Base-by-base conservation (phyloP, 2,329 filamentous ascomycete genomes). In the Ophiostoma pallidulum region DNA sequence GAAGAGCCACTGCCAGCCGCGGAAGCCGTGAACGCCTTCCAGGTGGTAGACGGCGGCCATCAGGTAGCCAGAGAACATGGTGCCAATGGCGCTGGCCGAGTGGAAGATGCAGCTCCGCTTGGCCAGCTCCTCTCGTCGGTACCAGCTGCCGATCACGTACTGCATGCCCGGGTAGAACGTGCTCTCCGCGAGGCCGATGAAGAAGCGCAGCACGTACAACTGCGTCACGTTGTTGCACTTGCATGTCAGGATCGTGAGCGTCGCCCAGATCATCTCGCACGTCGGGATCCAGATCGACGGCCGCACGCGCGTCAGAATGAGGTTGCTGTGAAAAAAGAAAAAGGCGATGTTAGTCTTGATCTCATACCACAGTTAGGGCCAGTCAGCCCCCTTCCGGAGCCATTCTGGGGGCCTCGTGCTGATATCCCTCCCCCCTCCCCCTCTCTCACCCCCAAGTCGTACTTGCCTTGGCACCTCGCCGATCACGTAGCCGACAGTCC, bases 41-140 rank as follows among this genome's bases (percentile, higher is more conserved):
- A 78, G 63, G 24, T 70, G 70, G 56, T 77, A 75, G 0, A 72
- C 70, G 0, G 70, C 74, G 1, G 74, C 69, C 60, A 77, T 74
- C 0, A 78, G 63, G 49, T 76, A 78, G 1, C 74, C 75, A n/a
- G 71, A 73, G 41, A 78, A 71, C 70, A 78, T 75, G n/a, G 64
- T 62, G 0, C 72, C 75, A 0, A 77, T 63, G 4, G 69, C 71
- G 8, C 73, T 71, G 22, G 69, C 72, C 0, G 74, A 66, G 45
- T 71, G 65, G 53, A 72, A 70, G 28, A 72, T 64, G 46, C 66
- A 67, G 0, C 66, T 64, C 5, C 76, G 67, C 54, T 78, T 78
- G 46, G 72, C 77, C 0, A 72, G 64, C 51, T 71, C 68, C 57
- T 67, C 51, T 53, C 64, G 57, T 18, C 60, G 58, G 50, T 71